Evolutionary conservation across 1,139 yeast species (phyloP).

Genomic region (Sugiyamaella neomexicana): DNA sequence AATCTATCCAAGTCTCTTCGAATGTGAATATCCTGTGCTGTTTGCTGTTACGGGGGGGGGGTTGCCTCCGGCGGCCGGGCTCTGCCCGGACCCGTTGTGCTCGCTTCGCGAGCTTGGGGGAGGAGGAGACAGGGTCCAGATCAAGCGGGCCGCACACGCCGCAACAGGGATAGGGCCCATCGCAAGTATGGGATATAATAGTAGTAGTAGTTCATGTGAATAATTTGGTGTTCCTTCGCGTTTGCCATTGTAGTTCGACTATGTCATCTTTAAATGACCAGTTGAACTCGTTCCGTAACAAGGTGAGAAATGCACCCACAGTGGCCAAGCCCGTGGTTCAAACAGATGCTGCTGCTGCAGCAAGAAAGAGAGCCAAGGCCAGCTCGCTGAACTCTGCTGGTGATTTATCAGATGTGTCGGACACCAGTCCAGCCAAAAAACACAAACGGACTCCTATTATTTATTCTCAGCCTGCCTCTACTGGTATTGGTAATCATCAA

Average conservation of each 20-base stretch:
- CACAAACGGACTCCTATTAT: constrained; percentile 31
- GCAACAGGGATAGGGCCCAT: too few species aligned
- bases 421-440: constrained; percentile 34
- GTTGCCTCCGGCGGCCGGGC: not conserved
- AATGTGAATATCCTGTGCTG: not conserved
- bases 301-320: constrained; percentile 57
- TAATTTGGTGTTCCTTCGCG: not conserved
- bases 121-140: too few species aligned
- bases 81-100: too few species aligned
- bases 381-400: constrained; percentile 4
- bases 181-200: too few species aligned
- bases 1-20: not conserved
- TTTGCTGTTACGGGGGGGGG: not conserved
- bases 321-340: constrained; percentile 40
- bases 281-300: constrained; percentile 60
- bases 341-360: constrained; percentile 19
- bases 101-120: too few species aligned
- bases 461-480: constrained; percentile 41
- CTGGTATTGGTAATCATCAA: constrained; percentile 58
- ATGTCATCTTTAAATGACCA: constrained; percentile 45
- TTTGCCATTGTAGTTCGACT: not conserved
- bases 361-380: constrained; percentile 24
- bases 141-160: too few species aligned
- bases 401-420: constrained; percentile 16
- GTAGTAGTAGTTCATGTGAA: too few species aligned